Percentiles rank a stretch among this genome's conserved stretches.
Evolutionary conservation across 352 stramenopile species (phyloP).

Genomic region (Globisporangium mamillatum): DNA sequence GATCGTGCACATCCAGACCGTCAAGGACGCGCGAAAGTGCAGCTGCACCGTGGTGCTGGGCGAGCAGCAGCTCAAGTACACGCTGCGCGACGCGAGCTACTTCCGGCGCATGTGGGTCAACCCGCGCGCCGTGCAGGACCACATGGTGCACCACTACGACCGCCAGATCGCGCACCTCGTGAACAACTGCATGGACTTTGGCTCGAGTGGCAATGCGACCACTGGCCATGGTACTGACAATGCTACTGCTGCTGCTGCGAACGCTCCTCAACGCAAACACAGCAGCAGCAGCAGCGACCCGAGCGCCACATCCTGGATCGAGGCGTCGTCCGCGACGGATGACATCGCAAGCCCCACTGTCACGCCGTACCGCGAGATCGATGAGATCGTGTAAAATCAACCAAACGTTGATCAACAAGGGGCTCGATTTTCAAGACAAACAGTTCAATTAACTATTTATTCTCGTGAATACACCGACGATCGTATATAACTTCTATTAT

Average conservation of each 20-base stretch:
- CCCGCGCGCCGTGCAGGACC: constrained; percentile 54
- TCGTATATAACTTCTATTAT: neutral
- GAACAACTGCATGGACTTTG: no score
- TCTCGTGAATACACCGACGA: neutral
- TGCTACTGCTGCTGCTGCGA: neutral
- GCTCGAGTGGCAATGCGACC: no score
- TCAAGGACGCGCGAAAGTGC: constrained; percentile 49
- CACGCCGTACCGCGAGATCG: no score
- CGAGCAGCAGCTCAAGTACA: constrained; percentile 72
- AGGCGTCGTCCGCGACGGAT: constrained; percentile 11
- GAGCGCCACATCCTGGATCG: constrained; percentile 26
- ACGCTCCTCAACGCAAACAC: neutral
- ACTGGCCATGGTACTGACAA: no score
- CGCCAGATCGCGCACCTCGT: constrained; percentile 61
- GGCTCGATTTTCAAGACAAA: neutral
- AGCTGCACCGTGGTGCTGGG: constrained; percentile 63
- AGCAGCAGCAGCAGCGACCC: constrained; percentile 25
- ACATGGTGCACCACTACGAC: constrained; percentile 86
- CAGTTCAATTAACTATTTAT: constrained; percentile 1
- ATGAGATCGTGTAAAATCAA: no score
- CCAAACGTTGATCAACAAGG: no score
- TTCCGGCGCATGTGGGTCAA: constrained; percentile 74
- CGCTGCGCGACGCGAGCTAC: constrained; percentile 55
- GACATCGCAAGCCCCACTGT: no score
- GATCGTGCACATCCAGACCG: constrained; percentile 71